Conservation (phyloP, 1,284 basidiomycete species). For the Ustilago tritici region DNA sequence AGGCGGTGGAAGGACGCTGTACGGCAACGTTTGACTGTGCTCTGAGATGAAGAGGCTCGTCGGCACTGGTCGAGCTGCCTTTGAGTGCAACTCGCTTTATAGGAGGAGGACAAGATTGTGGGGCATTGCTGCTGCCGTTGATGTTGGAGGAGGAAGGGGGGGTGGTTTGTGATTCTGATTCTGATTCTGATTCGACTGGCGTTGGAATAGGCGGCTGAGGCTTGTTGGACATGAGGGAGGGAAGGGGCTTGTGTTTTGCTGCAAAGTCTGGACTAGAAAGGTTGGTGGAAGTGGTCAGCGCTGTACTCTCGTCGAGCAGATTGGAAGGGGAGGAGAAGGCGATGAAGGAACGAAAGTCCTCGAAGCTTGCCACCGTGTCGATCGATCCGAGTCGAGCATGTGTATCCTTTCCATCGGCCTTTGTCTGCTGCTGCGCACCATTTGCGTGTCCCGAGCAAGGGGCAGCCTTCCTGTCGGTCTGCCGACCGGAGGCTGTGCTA, state of each 20-base stretch:
- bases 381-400: conserved; percentile 30
- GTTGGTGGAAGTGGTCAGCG: conserved; percentile 33
- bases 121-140: neutral
- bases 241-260: conserved; percentile 15
- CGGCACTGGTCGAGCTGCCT: neutral
- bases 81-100: conserved; percentile 8
- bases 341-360: conserved; percentile 46
- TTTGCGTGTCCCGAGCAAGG: neutral
- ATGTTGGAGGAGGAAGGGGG: neutral
- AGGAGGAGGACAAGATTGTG: neutral
- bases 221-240: conserved; percentile 5
- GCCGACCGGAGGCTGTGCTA: conserved; percentile 5
- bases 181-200: neutral
- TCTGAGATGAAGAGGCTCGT: conserved; percentile 2
- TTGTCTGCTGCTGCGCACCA: neutral
- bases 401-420: neutral
- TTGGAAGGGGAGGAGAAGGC: conserved; percentile 27
- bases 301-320: conserved; percentile 30
- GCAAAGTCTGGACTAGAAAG: conserved; percentile 29
- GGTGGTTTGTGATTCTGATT: neutral
- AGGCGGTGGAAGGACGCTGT: conserved; percentile 20
- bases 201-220: conserved; percentile 27
- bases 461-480: neutral
- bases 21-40: neutral
- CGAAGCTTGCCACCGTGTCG: conserved; percentile 31